Conservation (phyloP, 225 moss, liverwort and hornwort species). For the Thuidium tamariscinum region DNA sequence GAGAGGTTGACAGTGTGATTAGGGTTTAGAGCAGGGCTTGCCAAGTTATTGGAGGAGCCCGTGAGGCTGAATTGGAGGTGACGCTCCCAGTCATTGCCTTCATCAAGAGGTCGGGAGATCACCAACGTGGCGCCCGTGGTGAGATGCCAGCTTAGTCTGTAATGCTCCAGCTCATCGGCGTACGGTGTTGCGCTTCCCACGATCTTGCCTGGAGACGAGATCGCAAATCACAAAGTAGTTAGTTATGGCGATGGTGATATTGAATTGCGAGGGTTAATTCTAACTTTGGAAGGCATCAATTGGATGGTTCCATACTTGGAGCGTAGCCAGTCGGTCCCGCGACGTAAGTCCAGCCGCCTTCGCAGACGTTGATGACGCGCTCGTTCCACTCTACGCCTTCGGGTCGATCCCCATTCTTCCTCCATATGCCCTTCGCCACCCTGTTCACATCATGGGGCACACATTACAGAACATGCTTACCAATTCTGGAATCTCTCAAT, state of each 20-base stretch:
- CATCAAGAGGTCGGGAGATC: conserved; percentile 65
- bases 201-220: conserved; percentile 20
- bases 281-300: no score
- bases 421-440: conserved; percentile 78
- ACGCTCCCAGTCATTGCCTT: conserved; percentile 60
- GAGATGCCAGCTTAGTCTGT: conserved; percentile 73
- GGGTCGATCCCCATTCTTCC: conserved; percentile 67
- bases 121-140: conserved; percentile 48
- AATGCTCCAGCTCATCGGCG: conserved; percentile 75
- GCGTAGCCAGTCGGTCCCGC: conserved; percentile 57
- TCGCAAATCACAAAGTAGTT: background rate
- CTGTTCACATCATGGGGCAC: conserved; percentile 4
- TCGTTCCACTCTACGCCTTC: conserved; percentile 95
- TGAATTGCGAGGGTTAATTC: background rate
- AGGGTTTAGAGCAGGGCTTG: background rate
- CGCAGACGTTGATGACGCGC: conserved; percentile 62
- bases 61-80: conserved; percentile 57
- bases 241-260: background rate
- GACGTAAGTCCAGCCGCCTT: conserved; percentile 73
- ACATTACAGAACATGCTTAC: background rate
- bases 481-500: background rate
- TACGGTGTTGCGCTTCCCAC: conserved; percentile 65
- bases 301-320: conserved; percentile 24
- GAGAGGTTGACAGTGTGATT: background rate
- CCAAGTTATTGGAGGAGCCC: conserved; percentile 50